Evolutionary conservation across 1,139 yeast species (phyloP).

Genomic region (Hyphopichia fennica): DNA sequence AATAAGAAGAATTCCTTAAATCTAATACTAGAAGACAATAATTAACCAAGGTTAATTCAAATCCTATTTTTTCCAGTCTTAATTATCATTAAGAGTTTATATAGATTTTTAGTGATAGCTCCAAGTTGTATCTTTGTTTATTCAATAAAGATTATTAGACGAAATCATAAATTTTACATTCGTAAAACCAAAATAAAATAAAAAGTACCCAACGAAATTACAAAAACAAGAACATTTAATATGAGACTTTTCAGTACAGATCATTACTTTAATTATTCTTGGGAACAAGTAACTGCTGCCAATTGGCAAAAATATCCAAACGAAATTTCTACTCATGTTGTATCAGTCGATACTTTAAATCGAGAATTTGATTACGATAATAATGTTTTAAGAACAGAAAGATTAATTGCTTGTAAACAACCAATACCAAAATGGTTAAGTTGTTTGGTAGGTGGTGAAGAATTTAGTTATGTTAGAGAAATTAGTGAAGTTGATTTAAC

Average conservation of each 20-base stretch:
- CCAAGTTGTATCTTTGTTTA: no score
- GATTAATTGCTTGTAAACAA: conserved; percentile 88
- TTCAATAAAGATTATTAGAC: no score
- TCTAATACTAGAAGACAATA: no score
- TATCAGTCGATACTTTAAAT: conserved; percentile 84
- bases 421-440: conserved; percentile 83
- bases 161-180: not conserved
- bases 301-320: conserved; percentile 98
- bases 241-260: conserved; percentile 80
- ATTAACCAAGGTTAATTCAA: no score
- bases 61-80: no score
- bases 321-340: conserved; percentile 89
- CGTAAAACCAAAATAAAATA: not conserved
- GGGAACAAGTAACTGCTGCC: conserved; percentile 96
- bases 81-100: no score
- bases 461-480: conserved; percentile 81
- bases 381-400: conserved; percentile 70
- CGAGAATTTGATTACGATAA: conserved; percentile 62
- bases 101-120: no score
- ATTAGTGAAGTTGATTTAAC: conserved; percentile 79
- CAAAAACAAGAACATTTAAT: not conserved
- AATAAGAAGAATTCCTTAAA: no score
- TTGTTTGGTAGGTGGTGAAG: conserved; percentile 70
- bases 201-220: not conserved
- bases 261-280: conserved; percentile 74